Evolutionary conservation across 768 basidiomycete genomes (phyloP), one percentile per base, ranked within the genome.

Genomic region (Lyophyllum semitale): DNA sequence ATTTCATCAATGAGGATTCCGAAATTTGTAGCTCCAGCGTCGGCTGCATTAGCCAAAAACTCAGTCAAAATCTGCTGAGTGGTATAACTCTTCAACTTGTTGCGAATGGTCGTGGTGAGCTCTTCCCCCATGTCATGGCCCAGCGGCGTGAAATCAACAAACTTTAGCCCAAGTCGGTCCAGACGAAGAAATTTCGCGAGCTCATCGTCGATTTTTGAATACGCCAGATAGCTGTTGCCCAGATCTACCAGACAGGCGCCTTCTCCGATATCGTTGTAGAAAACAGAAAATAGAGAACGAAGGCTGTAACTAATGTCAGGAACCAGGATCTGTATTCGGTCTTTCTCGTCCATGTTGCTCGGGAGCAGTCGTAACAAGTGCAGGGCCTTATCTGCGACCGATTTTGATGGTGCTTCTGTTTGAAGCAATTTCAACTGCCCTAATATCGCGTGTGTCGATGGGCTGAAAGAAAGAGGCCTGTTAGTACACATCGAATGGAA

Each of bases 41-140:
- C 83, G 5, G 69, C 68, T 1, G 82, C 82, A 53, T 84, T 84
- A 0, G 83, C 83, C 6, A 84, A 54, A 58, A 82, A 82, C 53
- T 84, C 82, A 2, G 71, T 73, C 32, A 77, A 62, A 9, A 80
- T 71, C 49, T 82, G 78, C 7, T 70, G 67, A 7, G 70, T 68
- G 6, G 69, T 70, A 47, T 83, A 83, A 20, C 77, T 69, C 17
- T 59, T 64, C 11, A 84, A 63, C 0, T 73, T 73, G 13, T 75
- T 74, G 3, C 66, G 63, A 15, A 84, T 80, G 1, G 77, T 75
- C 0, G 71, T 76, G 3, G 72, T 66, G 4, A 78, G 67, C 22
- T 71, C 68, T 53, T 79, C 76, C 2, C 75, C 75, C 71, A 82
- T 76, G 48, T 80, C 76, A 0, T 46, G 46, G 1, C 69, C 71